Percentiles rank a stretch among this genome's conserved stretches.
phyloP scores from a whole-genome alignment of 2,329 filamentous ascomycete genomes.

The Bertia moriformis region DNA sequence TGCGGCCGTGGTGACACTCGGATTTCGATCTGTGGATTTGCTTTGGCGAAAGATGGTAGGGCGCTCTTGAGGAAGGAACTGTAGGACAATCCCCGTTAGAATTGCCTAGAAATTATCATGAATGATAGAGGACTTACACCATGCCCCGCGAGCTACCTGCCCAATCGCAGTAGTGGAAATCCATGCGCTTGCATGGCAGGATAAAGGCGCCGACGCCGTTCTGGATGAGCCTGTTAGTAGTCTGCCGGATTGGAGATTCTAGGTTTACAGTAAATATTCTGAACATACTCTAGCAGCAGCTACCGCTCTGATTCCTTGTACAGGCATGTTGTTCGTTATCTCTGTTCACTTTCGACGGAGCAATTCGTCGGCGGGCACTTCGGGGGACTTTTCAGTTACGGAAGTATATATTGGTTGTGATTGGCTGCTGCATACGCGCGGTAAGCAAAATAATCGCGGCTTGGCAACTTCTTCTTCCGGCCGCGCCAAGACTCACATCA shows the following conservation, averaged over 20 bases:
- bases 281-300: neutral
- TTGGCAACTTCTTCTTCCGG: too few species aligned
- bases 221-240: too few species aligned
- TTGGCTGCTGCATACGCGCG: too few species aligned
- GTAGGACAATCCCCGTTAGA: constrained; percentile 20
- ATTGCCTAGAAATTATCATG: too few species aligned
- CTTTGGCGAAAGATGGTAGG: constrained; percentile 35
- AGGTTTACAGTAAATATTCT: too few species aligned
- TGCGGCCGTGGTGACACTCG: constrained; percentile 44
- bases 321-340: neutral
- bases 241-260: too few species aligned
- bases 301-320: neutral
- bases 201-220: constrained; percentile 57
- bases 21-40: constrained; percentile 47
- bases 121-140: constrained; percentile 37
- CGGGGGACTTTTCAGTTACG: too few species aligned
- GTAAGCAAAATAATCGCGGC: too few species aligned
- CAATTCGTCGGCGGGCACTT: too few species aligned
- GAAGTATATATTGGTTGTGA: too few species aligned
- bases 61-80: constrained; percentile 25
- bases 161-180: constrained; percentile 57
- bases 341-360: too few species aligned
- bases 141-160: constrained; percentile 48
- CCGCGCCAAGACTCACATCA: too few species aligned
- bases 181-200: constrained; percentile 51